Conservation (phyloP, 2,329 filamentous ascomycete species). For the Aspergillus ochraceoroseus region DNA sequence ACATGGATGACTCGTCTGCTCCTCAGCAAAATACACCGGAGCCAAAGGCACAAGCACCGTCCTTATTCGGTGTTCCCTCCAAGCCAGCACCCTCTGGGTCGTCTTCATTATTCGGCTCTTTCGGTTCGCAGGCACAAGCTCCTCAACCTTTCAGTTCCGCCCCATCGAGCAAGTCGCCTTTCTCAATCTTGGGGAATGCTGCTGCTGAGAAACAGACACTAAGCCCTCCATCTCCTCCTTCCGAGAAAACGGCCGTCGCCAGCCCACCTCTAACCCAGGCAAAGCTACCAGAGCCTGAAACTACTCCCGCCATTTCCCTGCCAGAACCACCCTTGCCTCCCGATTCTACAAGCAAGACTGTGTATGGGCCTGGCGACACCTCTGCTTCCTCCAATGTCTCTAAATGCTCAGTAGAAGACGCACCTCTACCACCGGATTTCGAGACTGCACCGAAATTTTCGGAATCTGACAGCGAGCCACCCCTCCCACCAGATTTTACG, state of each 20-base stretch:
- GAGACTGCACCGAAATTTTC: constrained; percentile 19
- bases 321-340: constrained; percentile 42
- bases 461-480: constrained; percentile 20
- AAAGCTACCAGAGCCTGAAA: constrained; percentile 27
- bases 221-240: constrained; percentile 31
- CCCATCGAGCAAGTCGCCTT: constrained; percentile 30
- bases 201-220: constrained; percentile 23
- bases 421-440: constrained; percentile 36
- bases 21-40: constrained; percentile 22
- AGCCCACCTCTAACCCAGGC: constrained; percentile 34
- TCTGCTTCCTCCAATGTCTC: constrained; percentile 45
- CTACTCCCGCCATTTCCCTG: constrained; percentile 26
- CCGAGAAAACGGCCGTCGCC: constrained; percentile 31
- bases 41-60: constrained; percentile 19
- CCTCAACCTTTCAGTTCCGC: constrained; percentile 23
- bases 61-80: constrained; percentile 28
- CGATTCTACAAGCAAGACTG: constrained; percentile 45
- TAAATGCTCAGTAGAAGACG: constrained; percentile 40
- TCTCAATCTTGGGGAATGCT: constrained; percentile 30
- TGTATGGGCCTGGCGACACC: constrained; percentile 47
- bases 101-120: constrained; percentile 21
- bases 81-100: constrained; percentile 24
- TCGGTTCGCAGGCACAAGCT: constrained; percentile 30
- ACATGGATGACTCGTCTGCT: constrained; percentile 30
- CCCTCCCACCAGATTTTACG: constrained; percentile 23